Conservation (phyloP, 1,284 basidiomycete species). For the Ganoderma sinense region DNA sequence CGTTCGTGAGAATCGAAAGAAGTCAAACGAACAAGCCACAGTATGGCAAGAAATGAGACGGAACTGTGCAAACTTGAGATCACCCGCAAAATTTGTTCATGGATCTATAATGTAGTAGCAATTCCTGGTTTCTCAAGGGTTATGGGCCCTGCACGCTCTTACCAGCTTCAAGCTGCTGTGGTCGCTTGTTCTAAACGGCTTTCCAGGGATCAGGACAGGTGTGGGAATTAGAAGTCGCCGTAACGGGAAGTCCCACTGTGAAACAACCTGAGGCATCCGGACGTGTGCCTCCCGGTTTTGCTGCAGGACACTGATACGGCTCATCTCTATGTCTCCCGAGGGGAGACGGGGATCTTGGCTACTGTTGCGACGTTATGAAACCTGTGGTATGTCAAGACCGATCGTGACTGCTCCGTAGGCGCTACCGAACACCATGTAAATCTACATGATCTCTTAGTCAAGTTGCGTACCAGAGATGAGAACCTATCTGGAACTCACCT, state of each 20-base stretch:
- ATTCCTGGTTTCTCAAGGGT: slow-evolving; percentile 17
- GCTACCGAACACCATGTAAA: background rate
- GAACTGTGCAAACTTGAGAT: too few relatives aligned
- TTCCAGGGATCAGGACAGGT: too few relatives aligned
- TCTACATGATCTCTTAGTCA: background rate
- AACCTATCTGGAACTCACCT: background rate
- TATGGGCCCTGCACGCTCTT: slow-evolving; percentile 17
- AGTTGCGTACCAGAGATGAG: background rate
- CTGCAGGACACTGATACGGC: background rate
- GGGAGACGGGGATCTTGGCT: background rate
- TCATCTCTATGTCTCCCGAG: background rate
- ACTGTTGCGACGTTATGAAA: background rate
- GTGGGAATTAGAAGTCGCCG: too few relatives aligned
- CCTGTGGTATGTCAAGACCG: background rate
- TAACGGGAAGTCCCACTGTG: too few relatives aligned
- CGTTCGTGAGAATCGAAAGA: too few relatives aligned
- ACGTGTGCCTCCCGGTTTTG: background rate
- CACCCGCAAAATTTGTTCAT: too few relatives aligned
- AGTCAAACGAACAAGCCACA: too few relatives aligned
- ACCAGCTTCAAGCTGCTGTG: slow-evolving; percentile 13
- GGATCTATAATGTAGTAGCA: too few relatives aligned
- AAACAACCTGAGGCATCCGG: background rate
- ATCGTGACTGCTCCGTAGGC: background rate
- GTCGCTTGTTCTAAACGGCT: too few relatives aligned
- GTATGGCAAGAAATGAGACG: too few relatives aligned